Percentiles rank a stretch among this genome's conserved stretches.
Evolutionary conservation across 1,284 basidiomycete genomes (phyloP).

Genomic region (Vanrija humicola): DNA sequence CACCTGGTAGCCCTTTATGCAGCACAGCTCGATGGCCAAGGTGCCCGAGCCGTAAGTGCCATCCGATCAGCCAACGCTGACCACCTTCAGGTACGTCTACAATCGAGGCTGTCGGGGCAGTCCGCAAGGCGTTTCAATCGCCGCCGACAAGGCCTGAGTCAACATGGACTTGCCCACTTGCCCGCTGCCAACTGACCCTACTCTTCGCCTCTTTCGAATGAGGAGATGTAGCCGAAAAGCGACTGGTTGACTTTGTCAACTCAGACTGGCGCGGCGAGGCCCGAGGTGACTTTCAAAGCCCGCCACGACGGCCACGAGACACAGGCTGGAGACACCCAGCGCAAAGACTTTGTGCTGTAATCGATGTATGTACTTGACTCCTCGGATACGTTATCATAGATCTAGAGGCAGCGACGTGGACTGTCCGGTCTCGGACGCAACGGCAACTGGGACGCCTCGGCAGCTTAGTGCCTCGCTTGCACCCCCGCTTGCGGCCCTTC

Average conservation of each 20-base stretch:
- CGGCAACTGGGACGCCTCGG: no score
- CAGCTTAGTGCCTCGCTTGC: no score
- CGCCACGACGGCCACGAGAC: conserved; percentile 21
- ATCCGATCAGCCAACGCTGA: no score
- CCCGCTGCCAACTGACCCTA: no score
- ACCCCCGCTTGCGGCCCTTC: no score
- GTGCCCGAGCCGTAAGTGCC: conserved; percentile 4
- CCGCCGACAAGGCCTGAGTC: no score
- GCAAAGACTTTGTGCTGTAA: no score
- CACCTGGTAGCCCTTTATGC: not conserved
- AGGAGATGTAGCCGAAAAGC: conserved; percentile 15
- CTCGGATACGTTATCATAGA: no score
- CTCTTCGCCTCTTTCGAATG: conserved; percentile 5
- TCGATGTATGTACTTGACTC: no score
- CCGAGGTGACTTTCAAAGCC: conserved; percentile 12
- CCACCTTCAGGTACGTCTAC: conserved; percentile 12
- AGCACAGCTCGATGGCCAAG: conserved; percentile 2
- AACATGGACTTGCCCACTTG: no score
- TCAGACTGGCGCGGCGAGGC: conserved; percentile 24
- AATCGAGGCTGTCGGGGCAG: conserved; percentile 13
- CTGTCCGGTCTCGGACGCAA: no score
- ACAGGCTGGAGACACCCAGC: not conserved
- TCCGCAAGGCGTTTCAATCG: conserved; percentile 12
- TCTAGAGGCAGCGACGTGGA: no score
- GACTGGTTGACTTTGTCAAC: conserved; percentile 14